phyloP scores from a whole-genome alignment of 345 rosid genomes.

The Jatropha curcas region DNA sequence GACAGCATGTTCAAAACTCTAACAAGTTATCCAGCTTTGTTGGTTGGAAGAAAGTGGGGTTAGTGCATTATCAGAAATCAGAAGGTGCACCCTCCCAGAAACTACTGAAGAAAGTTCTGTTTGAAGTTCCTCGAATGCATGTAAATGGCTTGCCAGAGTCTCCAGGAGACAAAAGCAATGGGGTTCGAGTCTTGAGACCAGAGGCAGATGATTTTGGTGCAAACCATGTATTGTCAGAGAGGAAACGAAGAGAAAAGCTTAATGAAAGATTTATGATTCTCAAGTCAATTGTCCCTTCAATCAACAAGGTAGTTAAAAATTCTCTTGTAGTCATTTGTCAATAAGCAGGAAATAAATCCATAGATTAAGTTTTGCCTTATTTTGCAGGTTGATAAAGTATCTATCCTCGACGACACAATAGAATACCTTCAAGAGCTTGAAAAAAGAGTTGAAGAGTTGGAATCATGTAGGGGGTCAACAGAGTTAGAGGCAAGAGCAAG shows the following conservation, averaged over 20 bases:
- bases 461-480: slow-evolving; percentile 39
- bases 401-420: slow-evolving; percentile 80
- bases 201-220: slow-evolving; percentile 49
- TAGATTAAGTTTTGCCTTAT: neutral
- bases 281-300: slow-evolving; percentile 70
- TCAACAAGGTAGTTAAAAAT: slow-evolving; percentile 54
- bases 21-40: slow-evolving; percentile 59
- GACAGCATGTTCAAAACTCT: slow-evolving; percentile 46
- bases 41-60: slow-evolving; percentile 52
- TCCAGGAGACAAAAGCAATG: slow-evolving; percentile 35
- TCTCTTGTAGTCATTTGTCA: neutral
- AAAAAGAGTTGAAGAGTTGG: slow-evolving; percentile 65
- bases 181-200: slow-evolving; percentile 38
- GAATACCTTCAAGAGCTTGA: slow-evolving; percentile 66
- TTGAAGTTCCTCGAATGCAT: slow-evolving; percentile 70
- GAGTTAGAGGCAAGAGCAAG: slow-evolving; percentile 42
- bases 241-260: slow-evolving; percentile 50
- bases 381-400: slow-evolving; percentile 68
- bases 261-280: slow-evolving; percentile 56
- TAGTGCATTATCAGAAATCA: slow-evolving; percentile 19
- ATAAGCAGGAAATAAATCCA: neutral
- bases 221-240: slow-evolving; percentile 47
- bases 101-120: slow-evolving; percentile 69
- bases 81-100: slow-evolving; percentile 45
- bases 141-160: slow-evolving; percentile 35